Conservation (phyloP, 208 protist species). For the Porcisia hertigi region DNA sequence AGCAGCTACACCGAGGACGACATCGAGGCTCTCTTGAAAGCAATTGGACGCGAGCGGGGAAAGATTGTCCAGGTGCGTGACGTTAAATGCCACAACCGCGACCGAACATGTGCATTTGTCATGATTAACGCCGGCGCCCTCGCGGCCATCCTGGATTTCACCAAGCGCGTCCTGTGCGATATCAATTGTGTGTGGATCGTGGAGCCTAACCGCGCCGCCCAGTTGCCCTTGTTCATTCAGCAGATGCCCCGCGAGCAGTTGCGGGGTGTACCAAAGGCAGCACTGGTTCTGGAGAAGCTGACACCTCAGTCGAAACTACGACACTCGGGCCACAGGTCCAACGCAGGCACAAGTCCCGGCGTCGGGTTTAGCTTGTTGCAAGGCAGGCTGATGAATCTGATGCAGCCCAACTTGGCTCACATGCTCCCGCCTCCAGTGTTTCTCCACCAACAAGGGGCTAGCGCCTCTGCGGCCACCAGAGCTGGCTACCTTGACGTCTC, state of each 20-base stretch:
- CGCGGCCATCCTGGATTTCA: constrained; percentile 51
- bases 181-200: constrained; percentile 79
- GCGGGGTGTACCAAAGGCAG: constrained; percentile 74
- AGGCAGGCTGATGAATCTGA: constrained; percentile 13
- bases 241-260: constrained; percentile 64
- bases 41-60: constrained; percentile 54
- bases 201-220: constrained; percentile 29
- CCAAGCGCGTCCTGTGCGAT: constrained; percentile 82
- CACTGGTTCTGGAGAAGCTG: constrained; percentile 76
- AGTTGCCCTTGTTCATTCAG: constrained; percentile 56
- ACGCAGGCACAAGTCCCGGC: neutral
- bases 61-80: constrained; percentile 65
- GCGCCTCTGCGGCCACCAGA: neutral
- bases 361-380: constrained; percentile 4
- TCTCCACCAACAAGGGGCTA: constrained; percentile 12
- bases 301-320: constrained; percentile 43
- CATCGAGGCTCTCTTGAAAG: constrained; percentile 65
- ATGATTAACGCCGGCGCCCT: constrained; percentile 70
- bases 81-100: constrained; percentile 81
- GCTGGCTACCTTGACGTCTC: constrained; percentile 13
- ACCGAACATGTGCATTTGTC: constrained; percentile 85
- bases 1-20: constrained; percentile 76
- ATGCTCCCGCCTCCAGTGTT: constrained; percentile 14
- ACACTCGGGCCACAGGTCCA: constrained; percentile 8
- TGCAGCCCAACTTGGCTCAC: constrained; percentile 2